Conservation (phyloP, 2,329 filamentous ascomycete genomes). For the Endocalyx cinctus region DNA sequence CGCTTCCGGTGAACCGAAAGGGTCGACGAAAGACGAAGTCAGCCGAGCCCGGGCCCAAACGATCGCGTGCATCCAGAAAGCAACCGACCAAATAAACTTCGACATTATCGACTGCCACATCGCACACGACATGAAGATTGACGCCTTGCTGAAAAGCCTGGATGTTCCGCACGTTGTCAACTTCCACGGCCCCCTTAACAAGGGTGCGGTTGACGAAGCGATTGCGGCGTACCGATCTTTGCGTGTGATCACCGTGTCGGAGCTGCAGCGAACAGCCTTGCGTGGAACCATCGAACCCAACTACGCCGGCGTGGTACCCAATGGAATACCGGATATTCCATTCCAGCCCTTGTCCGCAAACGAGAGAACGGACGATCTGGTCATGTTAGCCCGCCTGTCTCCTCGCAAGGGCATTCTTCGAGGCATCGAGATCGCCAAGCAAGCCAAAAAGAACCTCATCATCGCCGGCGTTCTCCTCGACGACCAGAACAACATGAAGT, state of each 20-base stretch:
- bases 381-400: conserved; percentile 1
- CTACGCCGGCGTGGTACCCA: conserved; percentile 1
- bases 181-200: conserved; percentile 2
- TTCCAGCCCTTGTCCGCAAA: background rate
- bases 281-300: background rate
- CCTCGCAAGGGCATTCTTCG: conserved; percentile 1
- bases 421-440: conserved; percentile 1
- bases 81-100: background rate
- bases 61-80: background rate
- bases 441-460: background rate
- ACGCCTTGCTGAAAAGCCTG: background rate
- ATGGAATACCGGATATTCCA: conserved; percentile 1
- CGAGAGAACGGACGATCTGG: background rate
- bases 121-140: background rate
- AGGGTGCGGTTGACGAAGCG: background rate
- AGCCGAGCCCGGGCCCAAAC: background rate
- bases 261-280: background rate
- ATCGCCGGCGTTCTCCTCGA: background rate
- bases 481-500: background rate
- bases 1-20: background rate
- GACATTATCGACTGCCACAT: conserved; percentile 3
- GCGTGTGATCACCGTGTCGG: conserved; percentile 1
- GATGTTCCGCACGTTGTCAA: conserved; percentile 1
- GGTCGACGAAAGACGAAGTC: background rate
- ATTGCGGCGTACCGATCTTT: background rate